Evolutionary conservation across 148 eudicot species (phyloP), one percentile per base, ranked within the genome.

Genomic region (Vaccinium vitisidaea): DNA sequence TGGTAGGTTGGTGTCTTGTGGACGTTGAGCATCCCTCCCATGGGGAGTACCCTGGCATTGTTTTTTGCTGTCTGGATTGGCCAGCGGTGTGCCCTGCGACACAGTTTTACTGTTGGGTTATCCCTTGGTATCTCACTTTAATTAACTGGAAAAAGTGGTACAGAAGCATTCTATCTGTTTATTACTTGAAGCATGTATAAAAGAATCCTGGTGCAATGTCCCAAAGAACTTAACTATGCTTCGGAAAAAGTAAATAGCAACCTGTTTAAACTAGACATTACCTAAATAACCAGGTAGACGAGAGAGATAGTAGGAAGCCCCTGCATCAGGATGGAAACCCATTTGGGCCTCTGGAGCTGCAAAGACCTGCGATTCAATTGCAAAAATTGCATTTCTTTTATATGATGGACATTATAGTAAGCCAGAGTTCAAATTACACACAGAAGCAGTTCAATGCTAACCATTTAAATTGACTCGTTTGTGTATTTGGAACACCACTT

Each of bases 261-360:
- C 36, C 15, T 19, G 21, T 65, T 48, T 13, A 52, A n/a, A 19
- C 25, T 16, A 12, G n/a, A 53, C 9, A 14, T 85, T 92, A 97
- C 99, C 99, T 91, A 97, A 86, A 92, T 94, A 95, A 89, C 99
- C 99, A 84, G 99, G 99, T 15, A 97, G 93, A 19, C 95, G 98
- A 81, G 98, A 94, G 84, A 97, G 98, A 88, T 93, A 94, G 88
- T 91, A 95, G 16, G 99, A 95, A 82, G 98, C 98, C 84, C 99
- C 99, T 80, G 95, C 94, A 88, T 97, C 99, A 79, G 99, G 98
- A 91, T 97, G 98, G 76, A 97, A 97, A 86, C 98, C 99, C 82
- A 97, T 86, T 81, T 95, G 98, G 67, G 92, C 89, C 87, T 97
- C 99, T 55, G 98, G 98, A 87, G 88, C 86, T 74, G 92, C 91